Conservation (phyloP, 805 yeast species). For the Myxozyma sirexii region DNA sequence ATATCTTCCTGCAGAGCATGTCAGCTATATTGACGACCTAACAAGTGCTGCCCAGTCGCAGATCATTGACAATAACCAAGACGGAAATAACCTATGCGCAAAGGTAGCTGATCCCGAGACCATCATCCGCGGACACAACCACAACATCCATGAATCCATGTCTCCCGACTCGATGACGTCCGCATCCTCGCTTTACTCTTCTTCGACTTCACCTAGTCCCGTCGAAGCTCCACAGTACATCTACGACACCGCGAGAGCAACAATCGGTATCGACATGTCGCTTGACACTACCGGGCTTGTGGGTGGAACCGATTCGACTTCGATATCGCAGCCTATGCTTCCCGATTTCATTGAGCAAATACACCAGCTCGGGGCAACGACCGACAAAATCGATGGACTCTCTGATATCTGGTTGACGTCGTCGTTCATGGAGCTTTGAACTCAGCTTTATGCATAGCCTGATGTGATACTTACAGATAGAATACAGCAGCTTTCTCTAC, state of each 20-base stretch:
- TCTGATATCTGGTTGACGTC: conserved; percentile 26
- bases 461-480: too few relatives aligned
- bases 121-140: conserved; percentile 21
- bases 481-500: too few relatives aligned
- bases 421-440: conserved; percentile 13
- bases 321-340: conserved; percentile 3
- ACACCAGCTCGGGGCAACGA: not conserved
- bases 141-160: conserved; percentile 9
- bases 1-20: too few relatives aligned
- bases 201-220: conserved; percentile 23
- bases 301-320: not conserved
- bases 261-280: not conserved
- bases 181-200: conserved; percentile 20
- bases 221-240: conserved; percentile 15
- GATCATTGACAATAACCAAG: not conserved
- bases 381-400: conserved; percentile 9
- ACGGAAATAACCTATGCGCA: not conserved
- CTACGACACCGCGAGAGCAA: not conserved
- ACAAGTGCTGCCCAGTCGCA: not conserved
- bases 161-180: conserved; percentile 31
- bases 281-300: not conserved
- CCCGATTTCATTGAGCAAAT: not conserved
- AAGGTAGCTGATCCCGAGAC: conserved; percentile 22
- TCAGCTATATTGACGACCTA: not conserved
- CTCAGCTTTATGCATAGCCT: too few relatives aligned